These are phyloP conservation scores for Thelephora aurantiotincta DNA, from an alignment of 768 basidiomycete genomes.

Conservation along the genomic window DNA sequence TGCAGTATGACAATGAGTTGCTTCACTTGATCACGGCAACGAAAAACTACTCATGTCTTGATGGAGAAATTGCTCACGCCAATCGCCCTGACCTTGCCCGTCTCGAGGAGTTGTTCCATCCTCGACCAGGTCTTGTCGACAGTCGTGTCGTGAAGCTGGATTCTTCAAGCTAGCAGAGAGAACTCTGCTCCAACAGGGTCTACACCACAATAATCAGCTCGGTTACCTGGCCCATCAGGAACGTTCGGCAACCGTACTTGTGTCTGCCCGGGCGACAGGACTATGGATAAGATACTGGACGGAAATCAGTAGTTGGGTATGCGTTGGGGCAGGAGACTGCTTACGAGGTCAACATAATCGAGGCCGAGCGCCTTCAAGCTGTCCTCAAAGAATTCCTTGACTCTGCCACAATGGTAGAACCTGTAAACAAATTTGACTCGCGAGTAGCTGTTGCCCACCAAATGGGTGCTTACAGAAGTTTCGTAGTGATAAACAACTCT, in stretches of 20 bases:
- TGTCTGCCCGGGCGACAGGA: neutral
- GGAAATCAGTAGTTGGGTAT: constrained; percentile 16
- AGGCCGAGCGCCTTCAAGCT: constrained; percentile 15
- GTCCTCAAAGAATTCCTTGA: constrained; percentile 16
- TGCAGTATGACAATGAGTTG: constrained; percentile 1
- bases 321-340: constrained; percentile 24
- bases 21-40: neutral
- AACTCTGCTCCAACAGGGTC: constrained; percentile 22
- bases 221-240: neutral
- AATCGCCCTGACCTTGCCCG: constrained; percentile 33
- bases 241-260: neutral
- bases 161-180: constrained; percentile 4
- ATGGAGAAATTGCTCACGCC: constrained; percentile 50
- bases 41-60: constrained; percentile 26
- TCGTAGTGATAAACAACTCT: constrained; percentile 12
- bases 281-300: neutral
- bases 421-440: constrained; percentile 12
- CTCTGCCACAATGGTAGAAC: constrained; percentile 22
- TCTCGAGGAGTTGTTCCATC: constrained; percentile 33
- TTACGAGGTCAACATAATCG: constrained; percentile 28
- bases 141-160: constrained; percentile 10
- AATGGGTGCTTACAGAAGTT: constrained; percentile 9
- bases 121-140: constrained; percentile 33
- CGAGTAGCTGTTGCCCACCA: constrained; percentile 14
- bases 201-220: constrained; percentile 9